phyloP scores from a whole-genome alignment of 2,329 filamentous ascomycete genomes.

The Mariannaea elegans region DNA sequence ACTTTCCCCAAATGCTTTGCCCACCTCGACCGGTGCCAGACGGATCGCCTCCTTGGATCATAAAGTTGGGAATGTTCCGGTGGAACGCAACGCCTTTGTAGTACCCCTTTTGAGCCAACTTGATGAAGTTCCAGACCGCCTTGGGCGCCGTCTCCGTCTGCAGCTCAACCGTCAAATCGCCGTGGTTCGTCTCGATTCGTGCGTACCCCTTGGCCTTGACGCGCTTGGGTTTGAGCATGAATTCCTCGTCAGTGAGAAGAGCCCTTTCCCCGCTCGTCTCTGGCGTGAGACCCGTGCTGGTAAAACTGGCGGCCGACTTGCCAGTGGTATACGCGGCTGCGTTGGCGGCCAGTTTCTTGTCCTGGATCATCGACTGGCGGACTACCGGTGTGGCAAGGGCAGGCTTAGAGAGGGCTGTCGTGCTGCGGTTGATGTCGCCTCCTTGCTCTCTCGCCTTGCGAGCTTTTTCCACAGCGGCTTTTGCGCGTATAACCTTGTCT shows the following conservation, averaged over 20 bases:
- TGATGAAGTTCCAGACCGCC: slow-evolving; percentile 97
- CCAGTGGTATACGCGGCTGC: slow-evolving; percentile 92
- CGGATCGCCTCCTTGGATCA: slow-evolving; percentile 97
- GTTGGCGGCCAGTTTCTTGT: slow-evolving; percentile 77
- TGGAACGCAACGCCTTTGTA: slow-evolving; percentile 89
- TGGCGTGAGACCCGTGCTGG: slow-evolving; percentile 90
- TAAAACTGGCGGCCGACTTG: slow-evolving; percentile 91
- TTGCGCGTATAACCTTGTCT: slow-evolving; percentile 88
- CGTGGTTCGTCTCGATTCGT: slow-evolving; percentile 85
- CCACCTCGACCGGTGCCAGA: slow-evolving; percentile 93
- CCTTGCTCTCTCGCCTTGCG: slow-evolving; percentile 75
- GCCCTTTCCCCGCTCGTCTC: slow-evolving; percentile 90
- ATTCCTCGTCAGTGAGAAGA: slow-evolving; percentile 90
- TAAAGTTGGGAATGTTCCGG: slow-evolving; percentile 93
- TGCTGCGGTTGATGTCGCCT: slow-evolving; percentile 64
- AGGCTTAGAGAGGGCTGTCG: slow-evolving; percentile 53
- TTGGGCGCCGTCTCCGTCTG: slow-evolving; percentile 91
- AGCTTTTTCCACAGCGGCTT: slow-evolving; percentile 91
- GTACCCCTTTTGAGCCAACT: slow-evolving; percentile 87
- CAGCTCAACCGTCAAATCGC: slow-evolving; percentile 87
- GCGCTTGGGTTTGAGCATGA: slow-evolving; percentile 90
- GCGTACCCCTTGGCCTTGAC: slow-evolving; percentile 93
- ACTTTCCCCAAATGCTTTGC: slow-evolving; percentile 89
- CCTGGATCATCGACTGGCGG: slow-evolving; percentile 55
- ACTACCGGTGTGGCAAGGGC: slow-evolving; percentile 27